Evolutionary conservation across 306 rosid genomes (phyloP).

Genomic region (Pachyrhizus erosus): DNA sequence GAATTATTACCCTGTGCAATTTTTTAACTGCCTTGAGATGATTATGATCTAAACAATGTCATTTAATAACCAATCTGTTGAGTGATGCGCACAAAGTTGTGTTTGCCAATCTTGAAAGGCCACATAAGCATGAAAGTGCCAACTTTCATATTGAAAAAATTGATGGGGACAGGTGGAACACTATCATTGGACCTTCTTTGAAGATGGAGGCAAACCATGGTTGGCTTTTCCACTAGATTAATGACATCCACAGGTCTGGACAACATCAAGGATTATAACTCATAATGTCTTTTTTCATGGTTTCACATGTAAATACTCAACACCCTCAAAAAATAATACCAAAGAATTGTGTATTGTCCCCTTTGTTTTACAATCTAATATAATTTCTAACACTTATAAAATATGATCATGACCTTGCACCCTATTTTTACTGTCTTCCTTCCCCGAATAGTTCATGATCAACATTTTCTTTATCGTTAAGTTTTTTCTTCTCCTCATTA

Average conservation of each 20-base stretch:
- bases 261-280: slow-evolving; percentile 37
- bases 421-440: slow-evolving; percentile 16
- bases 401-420: slow-evolving; percentile 43
- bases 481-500: neutral
- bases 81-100: neutral
- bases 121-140: slow-evolving; percentile 35
- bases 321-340: slow-evolving; percentile 44
- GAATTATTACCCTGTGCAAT: slow-evolving; percentile 45
- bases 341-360: slow-evolving; percentile 15
- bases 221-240: slow-evolving; percentile 19
- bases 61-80: slow-evolving; percentile 5
- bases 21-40: slow-evolving; percentile 23
- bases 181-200: slow-evolving; percentile 43
- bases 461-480: neutral
- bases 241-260: slow-evolving; percentile 33
- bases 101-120: slow-evolving; percentile 43
- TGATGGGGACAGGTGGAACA: slow-evolving; percentile 39
- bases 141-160: neutral
- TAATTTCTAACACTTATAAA: slow-evolving; percentile 28
- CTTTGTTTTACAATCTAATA: neutral
- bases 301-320: slow-evolving; percentile 56
- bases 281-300: slow-evolving; percentile 55
- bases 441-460: neutral
- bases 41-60: slow-evolving; percentile 27
- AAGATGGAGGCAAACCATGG: slow-evolving; percentile 37